phyloP scores from a whole-genome alignment of 1,139 yeast genomes.

The Kodamaea arcana region DNA sequence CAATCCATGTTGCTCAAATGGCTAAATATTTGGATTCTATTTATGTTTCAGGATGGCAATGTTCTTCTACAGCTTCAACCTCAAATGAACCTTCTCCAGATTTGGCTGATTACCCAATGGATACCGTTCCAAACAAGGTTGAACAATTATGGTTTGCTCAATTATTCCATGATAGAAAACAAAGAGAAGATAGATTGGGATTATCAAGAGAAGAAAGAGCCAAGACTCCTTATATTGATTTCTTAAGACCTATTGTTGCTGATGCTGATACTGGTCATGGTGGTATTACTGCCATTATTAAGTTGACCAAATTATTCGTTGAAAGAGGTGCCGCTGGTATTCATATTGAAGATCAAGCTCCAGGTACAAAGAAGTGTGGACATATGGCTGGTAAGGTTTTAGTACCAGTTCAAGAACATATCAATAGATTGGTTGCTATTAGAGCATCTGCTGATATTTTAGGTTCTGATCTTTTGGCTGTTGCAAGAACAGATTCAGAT shows the following conservation, averaged over 20 bases:
- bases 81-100: constrained; percentile 98
- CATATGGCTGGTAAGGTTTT: constrained; percentile 98
- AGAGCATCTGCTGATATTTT: constrained; percentile 95
- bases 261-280: constrained; percentile 99
- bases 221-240: constrained; percentile 65
- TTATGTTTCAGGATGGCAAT: constrained; percentile 98
- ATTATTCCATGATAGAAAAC: constrained; percentile 95
- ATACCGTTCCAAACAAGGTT: constrained; percentile 97
- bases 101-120: constrained; percentile 97
- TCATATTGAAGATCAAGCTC: constrained; percentile 98
- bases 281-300: constrained; percentile 93
- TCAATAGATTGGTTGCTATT: constrained; percentile 87
- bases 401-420: constrained; percentile 96
- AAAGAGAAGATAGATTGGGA: constrained; percentile 76
- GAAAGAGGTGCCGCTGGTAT: constrained; percentile 99
- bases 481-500: constrained; percentile 96
- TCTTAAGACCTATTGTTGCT: constrained; percentile 90
- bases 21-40: constrained; percentile 90
- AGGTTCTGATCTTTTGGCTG: constrained; percentile 79
- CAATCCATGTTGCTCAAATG: constrained; percentile 95
- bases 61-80: constrained; percentile 95
- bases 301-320: constrained; percentile 91
- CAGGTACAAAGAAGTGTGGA: constrained; percentile 98
- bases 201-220: constrained; percentile 61
- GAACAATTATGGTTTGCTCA: constrained; percentile 97